These are phyloP conservation scores for Wilhelminamyces savonicus DNA, from an alignment of 805 yeast genomes.

Conservation along the genomic window DNA sequence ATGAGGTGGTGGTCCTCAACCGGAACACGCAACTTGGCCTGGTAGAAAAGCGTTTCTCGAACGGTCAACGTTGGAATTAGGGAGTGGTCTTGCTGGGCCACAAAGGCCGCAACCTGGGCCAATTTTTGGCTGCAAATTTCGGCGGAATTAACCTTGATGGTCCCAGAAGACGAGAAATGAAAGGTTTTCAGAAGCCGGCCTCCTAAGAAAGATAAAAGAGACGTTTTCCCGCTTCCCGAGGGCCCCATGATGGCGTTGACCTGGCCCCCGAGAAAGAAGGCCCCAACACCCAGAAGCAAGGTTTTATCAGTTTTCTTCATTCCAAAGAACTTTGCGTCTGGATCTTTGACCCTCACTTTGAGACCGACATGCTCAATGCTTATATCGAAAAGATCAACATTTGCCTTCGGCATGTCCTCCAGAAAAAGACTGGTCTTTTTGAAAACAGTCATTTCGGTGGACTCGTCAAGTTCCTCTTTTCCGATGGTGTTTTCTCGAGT, in stretches of 20 bases:
- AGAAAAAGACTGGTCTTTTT: conserved; percentile 4
- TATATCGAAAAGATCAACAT: too few relatives aligned
- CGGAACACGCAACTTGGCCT: conserved; percentile 67
- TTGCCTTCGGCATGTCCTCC: too few relatives aligned
- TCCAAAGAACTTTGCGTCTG: too few relatives aligned
- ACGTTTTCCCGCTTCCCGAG: conserved; percentile 74
- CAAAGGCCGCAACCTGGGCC: conserved; percentile 55
- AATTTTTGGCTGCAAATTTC: too few relatives aligned
- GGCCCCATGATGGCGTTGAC: conserved; percentile 77
- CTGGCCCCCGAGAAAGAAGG: conserved; percentile 46
- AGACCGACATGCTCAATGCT: too few relatives aligned
- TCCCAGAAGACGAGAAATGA: conserved; percentile 18
- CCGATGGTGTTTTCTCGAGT: conserved; percentile 27
- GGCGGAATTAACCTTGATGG: conserved; percentile 14
- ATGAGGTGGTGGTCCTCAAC: conserved; percentile 24
- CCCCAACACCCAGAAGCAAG: conserved; percentile 40
- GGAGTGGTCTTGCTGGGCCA: conserved; percentile 75
- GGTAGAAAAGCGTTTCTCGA: conserved; percentile 65
- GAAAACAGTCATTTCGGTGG: conserved; percentile 3
- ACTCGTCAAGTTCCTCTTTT: conserved; percentile 7
- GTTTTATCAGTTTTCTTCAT: conserved; percentile 3
- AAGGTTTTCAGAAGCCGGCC: conserved; percentile 40
- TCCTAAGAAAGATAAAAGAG: conserved; percentile 57
- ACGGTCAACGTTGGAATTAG: conserved; percentile 69
- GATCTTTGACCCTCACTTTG: too few relatives aligned